These are phyloP conservation scores for Melaleuca quinquenervia DNA, from an alignment of 345 rosid species.

Conservation along the genomic window DNA sequence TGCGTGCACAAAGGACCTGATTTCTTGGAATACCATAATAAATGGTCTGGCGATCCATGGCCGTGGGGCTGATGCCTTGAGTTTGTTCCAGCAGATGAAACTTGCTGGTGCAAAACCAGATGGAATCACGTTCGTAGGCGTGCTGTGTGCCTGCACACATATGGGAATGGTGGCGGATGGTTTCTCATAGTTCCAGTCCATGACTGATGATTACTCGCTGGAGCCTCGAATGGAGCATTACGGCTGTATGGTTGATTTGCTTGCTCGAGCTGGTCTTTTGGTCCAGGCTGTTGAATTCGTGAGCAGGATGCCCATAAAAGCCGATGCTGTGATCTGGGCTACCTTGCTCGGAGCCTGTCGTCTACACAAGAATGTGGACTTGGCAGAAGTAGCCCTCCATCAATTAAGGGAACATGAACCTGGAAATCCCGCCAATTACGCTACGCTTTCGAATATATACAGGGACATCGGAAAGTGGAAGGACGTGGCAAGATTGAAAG, in stretches of 20 bases:
- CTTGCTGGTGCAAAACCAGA: conserved; percentile 41
- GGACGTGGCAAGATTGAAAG: conserved; percentile 61
- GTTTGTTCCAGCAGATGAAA: conserved; percentile 51
- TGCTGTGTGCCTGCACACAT: conserved; percentile 66
- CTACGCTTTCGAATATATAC: conserved; percentile 64
- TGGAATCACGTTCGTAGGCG: conserved; percentile 59
- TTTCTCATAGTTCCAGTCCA: conserved; percentile 48
- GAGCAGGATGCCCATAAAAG: conserved; percentile 47
- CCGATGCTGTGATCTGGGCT: conserved; percentile 83
- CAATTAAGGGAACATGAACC: conserved; percentile 56
- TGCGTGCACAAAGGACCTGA: conserved; percentile 52
- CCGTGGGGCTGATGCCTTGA: conserved; percentile 50
- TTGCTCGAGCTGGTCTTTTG: conserved; percentile 65
- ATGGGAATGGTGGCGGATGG: conserved; percentile 71
- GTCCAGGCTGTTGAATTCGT: conserved; percentile 64
- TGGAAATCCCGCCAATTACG: conserved; percentile 61
- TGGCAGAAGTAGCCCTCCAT: conserved; percentile 61
- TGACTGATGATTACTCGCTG: conserved; percentile 47
- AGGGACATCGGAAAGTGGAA: conserved; percentile 62
- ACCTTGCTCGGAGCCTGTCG: conserved; percentile 70
- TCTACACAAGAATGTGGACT: conserved; percentile 54
- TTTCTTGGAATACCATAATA: conserved; percentile 75
- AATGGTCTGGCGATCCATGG: conserved; percentile 70
- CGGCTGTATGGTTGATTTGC: conserved; percentile 79
- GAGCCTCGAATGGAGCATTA: conserved; percentile 75